Evolutionary conservation across 257 asterid species (phyloP).

Genomic region (Jaltomata sinuosa): DNA sequence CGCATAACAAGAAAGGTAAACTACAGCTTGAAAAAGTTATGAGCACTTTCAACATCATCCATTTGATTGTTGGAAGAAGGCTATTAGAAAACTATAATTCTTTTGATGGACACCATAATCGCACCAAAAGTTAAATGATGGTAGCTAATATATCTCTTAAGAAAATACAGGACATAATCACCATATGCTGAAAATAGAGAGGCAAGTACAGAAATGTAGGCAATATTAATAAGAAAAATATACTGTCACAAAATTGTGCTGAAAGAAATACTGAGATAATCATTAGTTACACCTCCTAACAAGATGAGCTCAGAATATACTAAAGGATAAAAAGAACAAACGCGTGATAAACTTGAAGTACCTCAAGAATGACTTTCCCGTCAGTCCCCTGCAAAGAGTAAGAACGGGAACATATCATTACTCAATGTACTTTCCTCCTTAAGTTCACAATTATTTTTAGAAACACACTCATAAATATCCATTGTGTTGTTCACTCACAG

Average conservation of each 20-base stretch:
- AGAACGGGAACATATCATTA: background rate
- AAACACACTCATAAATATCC: background rate
- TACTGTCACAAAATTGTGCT: background rate
- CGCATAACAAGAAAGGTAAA: background rate
- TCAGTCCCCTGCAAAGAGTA: constrained; percentile 47
- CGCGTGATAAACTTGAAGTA: constrained; percentile 10
- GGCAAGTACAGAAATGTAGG: background rate
- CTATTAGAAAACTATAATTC: background rate
- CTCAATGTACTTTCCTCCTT: background rate
- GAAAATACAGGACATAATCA: background rate
- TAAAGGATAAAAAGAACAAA: background rate
- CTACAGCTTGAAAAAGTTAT: background rate
- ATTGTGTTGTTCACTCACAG: constrained; percentile 41
- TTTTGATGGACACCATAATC: background rate
- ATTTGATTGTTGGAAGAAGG: background rate
- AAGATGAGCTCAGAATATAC: background rate
- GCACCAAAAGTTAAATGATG: background rate
- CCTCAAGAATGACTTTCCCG: constrained; percentile 66
- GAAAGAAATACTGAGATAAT: background rate
- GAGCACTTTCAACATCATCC: background rate
- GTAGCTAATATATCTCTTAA: background rate
- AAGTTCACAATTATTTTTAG: background rate
- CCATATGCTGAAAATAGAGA: background rate
- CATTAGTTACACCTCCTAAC: background rate
- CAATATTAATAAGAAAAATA: background rate